Base-by-base conservation (phyloP, 441 rosid genomes). In the Biscutella laevigata region DNA sequence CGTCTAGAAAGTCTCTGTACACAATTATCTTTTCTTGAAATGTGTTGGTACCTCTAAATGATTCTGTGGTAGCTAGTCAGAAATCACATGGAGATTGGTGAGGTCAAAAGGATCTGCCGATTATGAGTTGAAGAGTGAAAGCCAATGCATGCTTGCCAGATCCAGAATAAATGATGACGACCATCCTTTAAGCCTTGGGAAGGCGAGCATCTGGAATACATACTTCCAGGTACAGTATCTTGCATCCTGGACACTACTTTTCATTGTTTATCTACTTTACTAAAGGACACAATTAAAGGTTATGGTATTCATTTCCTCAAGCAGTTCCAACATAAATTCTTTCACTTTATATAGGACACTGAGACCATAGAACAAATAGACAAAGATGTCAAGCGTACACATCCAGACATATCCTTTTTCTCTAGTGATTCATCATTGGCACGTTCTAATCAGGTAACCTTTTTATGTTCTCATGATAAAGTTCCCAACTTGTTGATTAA, bases 321-420 rank as follows among this genome's bases (percentile, higher is more conserved):
- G 26, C 42, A 30, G 6, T 12, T 55, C 32, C 41, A 27, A 16
- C 24, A 27, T 34, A 29, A 44, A n/a, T 37, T 53, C 16, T 46
- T 59, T 13, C 5, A 7, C n/a, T 53, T 50, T 33, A 53, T 57
- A 38, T 62, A 92, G 98, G 96, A 92, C 59, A 51, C 86, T 6
- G 98, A 83, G 74, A 82, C 86, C 68, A 77, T 86, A 26, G 98
- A 92, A 53, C 98, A 92, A 71, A 92, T 92, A 74, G 92, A 92
- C 55, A 78, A 80, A 63, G 96, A 92, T 73, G 98, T 92, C 49
- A 86, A 74, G 64, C 91, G 96, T 41, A 92, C 98, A 53, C 98
- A 92, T 76, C 98, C 98, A 28, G 96, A 88, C 61, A 70, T 92
- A 74, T 83, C 76, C 46, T 92, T 92, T 65, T 92, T 92, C 80